phyloP scores from a whole-genome alignment of 176 grass and related monocot genomes.

The Dendrocalamus sinicus region DNA sequence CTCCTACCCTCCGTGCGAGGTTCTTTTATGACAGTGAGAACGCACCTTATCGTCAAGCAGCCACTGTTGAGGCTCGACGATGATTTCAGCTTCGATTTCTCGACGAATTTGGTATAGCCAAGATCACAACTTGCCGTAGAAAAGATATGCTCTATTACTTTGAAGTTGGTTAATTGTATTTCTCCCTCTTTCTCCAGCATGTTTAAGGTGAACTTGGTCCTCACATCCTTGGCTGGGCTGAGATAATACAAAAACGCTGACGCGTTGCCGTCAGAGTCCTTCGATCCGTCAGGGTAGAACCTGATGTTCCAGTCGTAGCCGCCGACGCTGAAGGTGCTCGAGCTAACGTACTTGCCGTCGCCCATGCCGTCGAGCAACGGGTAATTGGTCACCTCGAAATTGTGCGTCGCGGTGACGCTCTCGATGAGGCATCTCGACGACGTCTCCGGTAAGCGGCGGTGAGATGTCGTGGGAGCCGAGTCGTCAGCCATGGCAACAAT shows the following conservation, averaged over 20 bases:
- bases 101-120: accelerated
- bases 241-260: no score
- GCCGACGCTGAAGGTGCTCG: neutral
- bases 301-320: neutral
- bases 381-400: conserved; percentile 40
- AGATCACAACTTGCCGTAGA: no score
- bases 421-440: conserved; percentile 46
- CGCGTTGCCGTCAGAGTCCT: no score
- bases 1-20: neutral
- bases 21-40: neutral
- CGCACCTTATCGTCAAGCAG: neutral
- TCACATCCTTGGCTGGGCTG: neutral
- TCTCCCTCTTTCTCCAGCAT: neutral
- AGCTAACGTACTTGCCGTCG: conserved; percentile 6
- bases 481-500: no score
- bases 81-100: neutral
- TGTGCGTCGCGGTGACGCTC: conserved; percentile 34
- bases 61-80: neutral
- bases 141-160: no score
- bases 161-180: no score
- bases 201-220: neutral
- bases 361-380: conserved; percentile 48
- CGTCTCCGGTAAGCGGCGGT: conserved; percentile 24
- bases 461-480: no score
- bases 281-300: neutral